Evolutionary conservation across 2,329 filamentous ascomycete species (phyloP).

Genomic region (Penicillium sp.): DNA sequence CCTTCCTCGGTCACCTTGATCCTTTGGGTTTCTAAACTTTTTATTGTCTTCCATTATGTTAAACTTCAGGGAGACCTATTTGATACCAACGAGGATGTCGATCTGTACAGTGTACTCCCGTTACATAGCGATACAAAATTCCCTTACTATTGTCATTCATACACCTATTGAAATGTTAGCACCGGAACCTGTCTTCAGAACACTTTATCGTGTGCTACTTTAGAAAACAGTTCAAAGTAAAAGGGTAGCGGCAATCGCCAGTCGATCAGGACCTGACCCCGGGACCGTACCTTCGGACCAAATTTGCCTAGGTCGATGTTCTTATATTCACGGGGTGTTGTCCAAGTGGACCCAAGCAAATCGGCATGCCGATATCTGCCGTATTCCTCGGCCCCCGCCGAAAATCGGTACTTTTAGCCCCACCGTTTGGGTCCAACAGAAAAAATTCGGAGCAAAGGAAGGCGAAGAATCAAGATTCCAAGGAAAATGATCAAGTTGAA

Average conservation of each 20-base stretch:
- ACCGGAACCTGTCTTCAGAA: background rate
- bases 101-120: background rate
- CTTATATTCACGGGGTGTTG: no score
- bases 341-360: conserved; percentile 1
- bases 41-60: background rate
- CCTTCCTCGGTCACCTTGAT: conserved; percentile 63
- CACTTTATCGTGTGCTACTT: no score
- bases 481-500: conserved; percentile 4
- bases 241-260: no score
- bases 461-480: conserved; percentile 3
- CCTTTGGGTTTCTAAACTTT: conserved; percentile 40
- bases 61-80: background rate
- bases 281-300: no score
- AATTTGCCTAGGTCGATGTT: no score
- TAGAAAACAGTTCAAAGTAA: no score
- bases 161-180: no score
- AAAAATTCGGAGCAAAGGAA: conserved; percentile 1
- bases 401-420: conserved; percentile 18
- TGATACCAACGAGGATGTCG: background rate
- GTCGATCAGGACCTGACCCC: no score
- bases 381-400: conserved; percentile 4
- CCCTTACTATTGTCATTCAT: background rate
- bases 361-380: conserved; percentile 21
- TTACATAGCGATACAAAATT: background rate
- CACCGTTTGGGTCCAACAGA: conserved; percentile 14